These are phyloP conservation scores for Puccinia triticina DNA, from an alignment of 1,284 basidiomycete species.

Conservation along the genomic window DNA sequence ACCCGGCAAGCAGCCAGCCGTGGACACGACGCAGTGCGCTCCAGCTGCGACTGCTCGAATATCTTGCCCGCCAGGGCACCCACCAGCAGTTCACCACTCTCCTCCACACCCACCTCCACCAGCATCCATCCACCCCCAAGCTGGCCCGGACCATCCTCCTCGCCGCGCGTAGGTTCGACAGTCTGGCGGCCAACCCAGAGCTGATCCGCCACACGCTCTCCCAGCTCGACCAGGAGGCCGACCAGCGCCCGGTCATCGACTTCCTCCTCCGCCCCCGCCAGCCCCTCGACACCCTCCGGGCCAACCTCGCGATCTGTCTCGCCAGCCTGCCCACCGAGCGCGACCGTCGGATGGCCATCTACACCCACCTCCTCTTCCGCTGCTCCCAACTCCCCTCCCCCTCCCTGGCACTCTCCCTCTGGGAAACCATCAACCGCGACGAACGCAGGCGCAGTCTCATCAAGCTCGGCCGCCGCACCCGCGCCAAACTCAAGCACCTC, in stretches of 20 bases:
- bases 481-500: background rate
- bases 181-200: background rate
- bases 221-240: background rate
- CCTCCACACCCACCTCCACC: background rate
- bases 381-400: conserved; percentile 14
- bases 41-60: conserved; percentile 29
- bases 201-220: conserved; percentile 6
- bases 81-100: conserved; percentile 22
- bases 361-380: conserved; percentile 29
- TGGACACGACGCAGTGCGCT: conserved; percentile 1
- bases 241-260: conserved; percentile 33
- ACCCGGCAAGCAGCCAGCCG: background rate
- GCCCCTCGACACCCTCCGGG: background rate
- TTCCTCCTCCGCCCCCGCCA: conserved; percentile 31
- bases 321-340: background rate
- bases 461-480: conserved; percentile 1
- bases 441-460: background rate
- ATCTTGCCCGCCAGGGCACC: conserved; percentile 12
- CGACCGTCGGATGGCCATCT: background rate
- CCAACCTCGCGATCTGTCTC: conserved; percentile 22
- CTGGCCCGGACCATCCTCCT: conserved; percentile 34
- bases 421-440: conserved; percentile 15
- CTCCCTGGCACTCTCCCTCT: conserved; percentile 7
- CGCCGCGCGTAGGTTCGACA: conserved; percentile 6
- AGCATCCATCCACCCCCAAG: conserved; percentile 2